Conservation (phyloP, 345 rosid species). For the Eucalyptus lansdowneana region DNA sequence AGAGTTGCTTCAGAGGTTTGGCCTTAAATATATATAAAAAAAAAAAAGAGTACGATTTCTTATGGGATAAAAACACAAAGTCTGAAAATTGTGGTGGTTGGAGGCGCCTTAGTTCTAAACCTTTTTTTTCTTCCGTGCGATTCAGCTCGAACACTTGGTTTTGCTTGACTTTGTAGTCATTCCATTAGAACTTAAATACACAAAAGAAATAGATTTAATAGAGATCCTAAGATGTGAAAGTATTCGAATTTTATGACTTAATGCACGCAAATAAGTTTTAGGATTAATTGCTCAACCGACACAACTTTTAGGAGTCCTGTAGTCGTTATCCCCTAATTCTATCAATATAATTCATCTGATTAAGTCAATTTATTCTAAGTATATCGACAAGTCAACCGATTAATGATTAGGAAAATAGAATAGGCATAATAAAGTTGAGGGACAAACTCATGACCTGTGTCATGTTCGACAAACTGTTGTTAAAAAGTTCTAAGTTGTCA, state of each 20-base stretch:
- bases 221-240: background rate
- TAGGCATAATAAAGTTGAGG: background rate
- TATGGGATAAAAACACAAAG: background rate
- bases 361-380: background rate
- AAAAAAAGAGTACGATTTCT: background rate
- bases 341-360: background rate
- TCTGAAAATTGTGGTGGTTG: background rate
- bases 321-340: background rate
- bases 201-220: background rate
- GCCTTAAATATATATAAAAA: background rate
- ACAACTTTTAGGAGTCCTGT: background rate
- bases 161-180: background rate
- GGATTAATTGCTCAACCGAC: background rate
- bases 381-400: background rate
- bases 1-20: background rate
- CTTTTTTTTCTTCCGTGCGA: background rate
- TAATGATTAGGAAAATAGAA: background rate
- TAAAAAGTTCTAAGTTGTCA: background rate
- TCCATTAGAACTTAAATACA: background rate
- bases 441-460: background rate
- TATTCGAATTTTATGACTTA: background rate
- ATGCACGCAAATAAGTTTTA: rapidly evolving
- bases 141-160: background rate
- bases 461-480: background rate
- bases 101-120: background rate